Evolutionary conservation across 106 monocot species (phyloP), one percentile per base, ranked within the genome.

Genomic region (Vanilla planifolia): DNA sequence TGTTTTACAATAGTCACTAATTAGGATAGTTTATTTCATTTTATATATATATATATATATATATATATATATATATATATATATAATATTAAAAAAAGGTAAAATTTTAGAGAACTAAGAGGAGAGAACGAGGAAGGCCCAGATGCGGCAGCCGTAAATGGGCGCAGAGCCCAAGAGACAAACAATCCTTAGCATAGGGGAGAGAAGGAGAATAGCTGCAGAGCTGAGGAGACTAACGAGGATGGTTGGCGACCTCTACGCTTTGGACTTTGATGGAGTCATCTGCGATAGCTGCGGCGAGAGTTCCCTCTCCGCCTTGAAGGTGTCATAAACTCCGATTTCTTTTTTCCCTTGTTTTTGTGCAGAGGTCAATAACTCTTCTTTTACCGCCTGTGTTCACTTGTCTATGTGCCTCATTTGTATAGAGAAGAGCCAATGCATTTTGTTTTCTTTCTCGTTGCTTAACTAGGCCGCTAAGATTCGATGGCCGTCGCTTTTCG

Each of bases 241-340:
- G 3, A 87, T 80, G 86, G 77, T 64, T 13, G 88, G 82, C 23
- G 62, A 98, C 66, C 63, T 98, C 10, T 98, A 98, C 66, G 98
- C 98, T 3, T 67, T 98, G 66, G 98, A 98, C 67, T 98, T 98
- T 67, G 98, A 98, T 42, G 98, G 98, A 52, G 88, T 98, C 25
- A 48, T 98, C 37, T 98, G 98, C 70, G 98, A 98, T 63, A 98
- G 92, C 75, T 92, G 98, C 73, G 98, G 98, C 30, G 98, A 98
- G 80, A 98, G 88, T 71, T 92, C 98, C 53, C 56, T 73, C 69
- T 98, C 98, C n/a, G 98, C 98, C 44, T 46, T 98, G 47, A 98
- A 92, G 81, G 96, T 83, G 16, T 29, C 8, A 46, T 28, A 17
- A 13, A 34, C 35, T 14, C 39, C 10, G 16, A 21, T 53, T 26